Evolutionary conservation across 257 asterid genomes (phyloP).

Genomic region (Lavandula angustifolia): DNA sequence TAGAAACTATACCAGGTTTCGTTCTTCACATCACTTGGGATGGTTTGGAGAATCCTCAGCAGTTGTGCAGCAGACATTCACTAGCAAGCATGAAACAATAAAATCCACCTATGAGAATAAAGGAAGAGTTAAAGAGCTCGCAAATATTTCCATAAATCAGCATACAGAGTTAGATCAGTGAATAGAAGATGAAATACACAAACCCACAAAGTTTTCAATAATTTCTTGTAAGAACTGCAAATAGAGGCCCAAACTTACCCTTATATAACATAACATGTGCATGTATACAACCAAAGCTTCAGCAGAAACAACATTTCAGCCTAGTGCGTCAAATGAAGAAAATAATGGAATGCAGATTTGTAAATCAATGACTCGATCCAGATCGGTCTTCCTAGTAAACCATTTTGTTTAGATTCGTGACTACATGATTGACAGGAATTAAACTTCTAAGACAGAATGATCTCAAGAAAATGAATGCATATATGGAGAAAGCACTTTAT

Average conservation of each 20-base stretch:
- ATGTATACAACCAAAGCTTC: background rate
- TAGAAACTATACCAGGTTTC: constrained; percentile 52
- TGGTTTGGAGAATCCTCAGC: constrained; percentile 56
- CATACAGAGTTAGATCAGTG: background rate
- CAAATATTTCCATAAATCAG: constrained; percentile 3
- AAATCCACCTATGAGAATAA: constrained; percentile 24
- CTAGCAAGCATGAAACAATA: constrained; percentile 26
- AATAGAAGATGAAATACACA: background rate
- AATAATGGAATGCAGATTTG: constrained; percentile 19
- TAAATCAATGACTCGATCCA: constrained; percentile 10
- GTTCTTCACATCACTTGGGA: constrained; percentile 52
- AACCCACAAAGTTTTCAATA: background rate
- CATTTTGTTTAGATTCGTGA: constrained; percentile 5
- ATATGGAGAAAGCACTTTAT: background rate
- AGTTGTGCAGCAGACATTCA: constrained; percentile 77
- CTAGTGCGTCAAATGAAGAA: constrained; percentile 8
- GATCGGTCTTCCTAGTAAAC: constrained; percentile 9
- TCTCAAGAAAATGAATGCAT: background rate
- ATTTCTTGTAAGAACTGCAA: background rate
- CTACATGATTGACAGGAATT: background rate
- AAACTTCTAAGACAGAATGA: constrained; percentile 1
- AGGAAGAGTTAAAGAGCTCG: background rate
- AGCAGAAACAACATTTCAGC: background rate
- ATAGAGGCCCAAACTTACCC: background rate
- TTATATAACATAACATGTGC: background rate